Conservation (phyloP, 225 moss, liverwort and hornwort genomes). For the Rhytidiadelphus loreus region DNA sequence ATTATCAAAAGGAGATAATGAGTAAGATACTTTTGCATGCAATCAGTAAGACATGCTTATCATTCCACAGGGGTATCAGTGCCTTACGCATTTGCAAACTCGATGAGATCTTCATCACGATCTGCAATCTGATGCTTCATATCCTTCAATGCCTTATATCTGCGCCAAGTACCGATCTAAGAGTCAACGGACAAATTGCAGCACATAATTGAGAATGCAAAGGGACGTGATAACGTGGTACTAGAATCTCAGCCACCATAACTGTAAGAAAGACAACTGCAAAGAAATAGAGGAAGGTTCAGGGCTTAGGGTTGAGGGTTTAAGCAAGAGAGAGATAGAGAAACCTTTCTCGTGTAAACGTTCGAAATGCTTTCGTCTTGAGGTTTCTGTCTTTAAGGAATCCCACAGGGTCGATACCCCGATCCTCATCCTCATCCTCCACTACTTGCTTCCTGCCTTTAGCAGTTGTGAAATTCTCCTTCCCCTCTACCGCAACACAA, state of each 20-base stretch:
- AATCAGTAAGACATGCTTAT: background rate
- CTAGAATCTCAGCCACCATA: background rate
- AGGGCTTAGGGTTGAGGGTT: background rate
- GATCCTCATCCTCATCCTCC: background rate
- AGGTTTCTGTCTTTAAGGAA: constrained; percentile 41
- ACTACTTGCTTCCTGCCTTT: background rate
- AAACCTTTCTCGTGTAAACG: constrained; percentile 48
- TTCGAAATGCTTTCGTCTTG: constrained; percentile 44
- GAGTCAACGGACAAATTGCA: background rate
- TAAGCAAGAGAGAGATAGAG: background rate
- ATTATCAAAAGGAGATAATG: background rate
- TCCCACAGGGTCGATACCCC: constrained; percentile 34
- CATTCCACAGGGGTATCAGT: background rate
- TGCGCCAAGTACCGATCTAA: background rate
- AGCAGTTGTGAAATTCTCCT: background rate
- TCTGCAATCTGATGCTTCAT: constrained; percentile 36
- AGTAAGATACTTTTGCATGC: background rate
- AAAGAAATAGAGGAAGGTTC: background rate
- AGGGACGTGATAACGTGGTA: background rate
- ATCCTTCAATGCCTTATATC: constrained; percentile 54
- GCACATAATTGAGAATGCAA: background rate
- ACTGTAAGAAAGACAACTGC: background rate
- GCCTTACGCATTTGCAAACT: constrained; percentile 54
- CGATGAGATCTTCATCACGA: constrained; percentile 36
- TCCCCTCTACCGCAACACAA: constrained; percentile 6